Evolutionary conservation across 371 early-diverging fungal species (phyloP), one percentile per base, ranked within the genome.

Genomic region (Mucor plumbeus): DNA sequence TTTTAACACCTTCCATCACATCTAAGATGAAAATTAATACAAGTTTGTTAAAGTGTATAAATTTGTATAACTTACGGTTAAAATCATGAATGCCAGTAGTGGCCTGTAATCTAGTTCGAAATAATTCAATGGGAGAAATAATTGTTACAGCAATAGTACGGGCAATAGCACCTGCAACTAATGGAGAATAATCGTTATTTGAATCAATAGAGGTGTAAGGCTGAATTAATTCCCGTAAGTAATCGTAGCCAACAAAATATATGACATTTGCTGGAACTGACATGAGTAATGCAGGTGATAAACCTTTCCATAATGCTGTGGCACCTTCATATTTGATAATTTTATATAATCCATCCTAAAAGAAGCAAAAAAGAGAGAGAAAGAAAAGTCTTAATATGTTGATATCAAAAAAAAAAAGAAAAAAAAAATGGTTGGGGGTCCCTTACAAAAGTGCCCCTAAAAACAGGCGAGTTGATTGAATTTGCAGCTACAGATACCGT

Each of bases 201-300:
- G 50, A 50, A 17, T 61, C 58, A 17, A 39, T 31, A n/a, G n/a
- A 36, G 5, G 36, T 35, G 14, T 17, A 47, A 5, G 69, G 61
- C 33, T 63, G 69, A 43, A 68, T 70, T 10, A 17, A 57, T 61
- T 91, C 92, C 58, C 91, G 86, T 34, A 96, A 67, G 54, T 88
- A 81, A 72, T 98, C 98, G 73, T 97, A 98, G 5, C 97, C 97
- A 4, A 95, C 89, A 84, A 94, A 97, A 67, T 98, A 98, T 19
- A 97, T 89, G 21, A 95, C 91, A 5, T 95, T 97, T 13, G 96
- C 88, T 1, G 98, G 98, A 2, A 95, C 87, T 8, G 95, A 91
- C 88, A 95, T 94, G 44, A 92, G 72, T 65, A 98, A 72, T 4
- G 95, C 91, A 8, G 97, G 95, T 14, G 91, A 86, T 21, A 98